Evolutionary conservation across 2,329 filamentous ascomycete species (phyloP), one percentile per base, ranked within the genome.

Genomic region (Arthrobotrys musiformis): DNA sequence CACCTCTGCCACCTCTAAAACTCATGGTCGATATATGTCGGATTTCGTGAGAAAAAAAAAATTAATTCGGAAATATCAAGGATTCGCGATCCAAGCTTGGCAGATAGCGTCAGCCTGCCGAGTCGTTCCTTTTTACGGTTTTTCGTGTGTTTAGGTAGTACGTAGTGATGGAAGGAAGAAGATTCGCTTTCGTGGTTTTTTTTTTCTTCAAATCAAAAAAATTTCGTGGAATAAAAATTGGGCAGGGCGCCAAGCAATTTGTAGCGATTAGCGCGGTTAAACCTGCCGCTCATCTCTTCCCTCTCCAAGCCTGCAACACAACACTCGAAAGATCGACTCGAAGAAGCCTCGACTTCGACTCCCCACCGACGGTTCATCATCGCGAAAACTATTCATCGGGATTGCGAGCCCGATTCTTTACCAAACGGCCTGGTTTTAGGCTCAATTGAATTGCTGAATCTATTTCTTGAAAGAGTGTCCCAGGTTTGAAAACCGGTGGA

Each of bases 1-100:
- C 72, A 1, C 72, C 72, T 70, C 72, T 64, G 37, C 72, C 72
- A 50, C 72, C 72, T 70, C 72, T 69, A 44, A 76, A 76, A 54
- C 72, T 76, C 72, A 76, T 76, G 4, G 42, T 54, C 40, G 24
- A 6, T n/a, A 6, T n/a, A 13, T 50, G 26, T 70, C 72, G 48
- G 56, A 54, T 24, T 61, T 63, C 15, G 26, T 19, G 9, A 46
- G 26, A 64, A 40, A 52, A 26, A 24, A 11, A 24, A 26, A n/a
- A n/a, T n/a, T 22, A 19, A 30, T 30, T 52, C 28, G 30, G 17
- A 54, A n/a, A n/a, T 30, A 28, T 40, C 4, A 26, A 35, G 13
- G 19, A 35, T n/a, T 15, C n/a, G 22, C 44, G 40, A 52, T 62
- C 35, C 33, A 13, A 42, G n/a, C 22, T 17, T 24, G 54, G n/a